Base-by-base conservation (phyloP, 208 protist species). In the Trypanosoma rangeli region DNA sequence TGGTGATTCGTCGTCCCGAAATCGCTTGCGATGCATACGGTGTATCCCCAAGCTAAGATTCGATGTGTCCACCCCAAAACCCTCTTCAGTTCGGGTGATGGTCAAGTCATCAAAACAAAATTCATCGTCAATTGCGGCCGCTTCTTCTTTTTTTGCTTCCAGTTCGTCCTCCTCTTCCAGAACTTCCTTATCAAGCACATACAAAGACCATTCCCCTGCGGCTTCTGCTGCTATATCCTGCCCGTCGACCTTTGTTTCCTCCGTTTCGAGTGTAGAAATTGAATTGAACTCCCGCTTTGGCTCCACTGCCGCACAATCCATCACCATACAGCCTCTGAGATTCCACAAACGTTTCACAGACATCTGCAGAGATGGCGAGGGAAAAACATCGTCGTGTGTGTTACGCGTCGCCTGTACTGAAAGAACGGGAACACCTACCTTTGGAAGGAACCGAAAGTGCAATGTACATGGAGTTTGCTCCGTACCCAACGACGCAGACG, bases 41-140 rank as follows among this genome's bases (percentile, higher is more conserved):
- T 15, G 5, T 22, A 1, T 33, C 58, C 20, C 33, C 37, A 1
- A 26, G 18, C 18, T 5, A 39, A 56, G 10, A 39, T 39, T 28
- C n/a, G 61, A 37, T 26, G 58, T 35, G 24, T 48, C 35, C 0
- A 28, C 44, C 37, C n/a, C 52, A 7, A 0, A 1, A 5, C 29
- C 33, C 52, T 20, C 59, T 33, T 66, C 42, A 58, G 49, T 20
- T 52, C 56, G 24, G 26, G 58, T 70, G 20, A 84, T 69, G 26
- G 46, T 39, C 33, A 84, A 73, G 10, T 70, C 62, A 31, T 78
- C 79, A 73, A 84, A 84, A 20, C 61, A 66, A 70, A 84, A 84
- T 29, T 80, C 79, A 70, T 84, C 79, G 5, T 62, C 68, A n/a
- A 18, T 26, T 48, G 49, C 20, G 1, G 12, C 29, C 15, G 16